phyloP scores from a whole-genome alignment of 1,139 yeast genomes.

The Zhuliangozyma blackwelliae region DNA sequence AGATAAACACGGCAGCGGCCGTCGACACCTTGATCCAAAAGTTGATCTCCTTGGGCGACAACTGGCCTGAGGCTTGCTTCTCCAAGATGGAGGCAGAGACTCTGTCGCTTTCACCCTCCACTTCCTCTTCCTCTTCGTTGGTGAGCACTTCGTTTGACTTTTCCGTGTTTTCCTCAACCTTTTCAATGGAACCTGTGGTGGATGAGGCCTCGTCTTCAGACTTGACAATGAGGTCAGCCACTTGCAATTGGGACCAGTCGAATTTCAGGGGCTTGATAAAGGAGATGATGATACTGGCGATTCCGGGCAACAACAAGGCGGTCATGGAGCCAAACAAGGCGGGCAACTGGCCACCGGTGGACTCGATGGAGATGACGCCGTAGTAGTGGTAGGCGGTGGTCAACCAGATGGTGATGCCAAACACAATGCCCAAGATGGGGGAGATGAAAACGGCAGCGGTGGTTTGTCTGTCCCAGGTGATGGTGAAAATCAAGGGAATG shows the following conservation, averaged over 20 bases:
- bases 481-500: conserved; percentile 27
- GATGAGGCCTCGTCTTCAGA: conserved; percentile 6
- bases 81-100: not conserved
- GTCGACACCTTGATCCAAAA: conserved; percentile 26
- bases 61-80: conserved; percentile 5
- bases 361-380: conserved; percentile 19
- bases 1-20: conserved; percentile 20
- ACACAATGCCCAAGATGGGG: conserved; percentile 21
- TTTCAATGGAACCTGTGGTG: not conserved
- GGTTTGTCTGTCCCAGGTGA: conserved; percentile 31
- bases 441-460: conserved; percentile 23
- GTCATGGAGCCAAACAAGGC: conserved; percentile 29
- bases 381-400: conserved; percentile 21
- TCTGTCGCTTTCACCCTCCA: not conserved
- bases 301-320: conserved; percentile 29
- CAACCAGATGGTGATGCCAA: conserved; percentile 24
- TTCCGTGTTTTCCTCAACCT: conserved; percentile 1
- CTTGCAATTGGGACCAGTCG: conserved; percentile 27
- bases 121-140: conserved; percentile 6
- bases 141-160: conserved; percentile 1
- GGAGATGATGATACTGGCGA: conserved; percentile 22
- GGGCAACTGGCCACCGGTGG: conserved; percentile 28
- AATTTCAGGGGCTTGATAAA: conserved; percentile 23
- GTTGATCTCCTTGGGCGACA: conserved; percentile 12
- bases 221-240: conserved; percentile 18